A percentile compares a stretch with the other conserved stretches of the same genome.
These are phyloP conservation scores for Amanita polypyramis DNA, from an alignment of 768 basidiomycete species.

Conservation along the genomic window DNA sequence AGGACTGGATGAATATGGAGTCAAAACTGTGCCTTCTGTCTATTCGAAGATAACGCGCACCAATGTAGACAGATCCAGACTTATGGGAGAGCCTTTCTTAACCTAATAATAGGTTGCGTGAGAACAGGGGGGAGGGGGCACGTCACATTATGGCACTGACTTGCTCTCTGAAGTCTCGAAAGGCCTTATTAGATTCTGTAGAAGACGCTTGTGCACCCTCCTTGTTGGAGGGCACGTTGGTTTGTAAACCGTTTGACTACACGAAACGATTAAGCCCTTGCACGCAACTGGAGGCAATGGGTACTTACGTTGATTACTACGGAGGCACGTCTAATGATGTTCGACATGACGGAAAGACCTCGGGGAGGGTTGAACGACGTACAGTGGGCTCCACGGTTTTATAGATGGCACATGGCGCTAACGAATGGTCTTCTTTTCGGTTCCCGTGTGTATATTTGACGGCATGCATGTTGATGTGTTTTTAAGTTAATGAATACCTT, in stretches of 20 bases:
- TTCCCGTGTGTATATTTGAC: neutral
- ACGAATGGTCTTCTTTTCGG: neutral
- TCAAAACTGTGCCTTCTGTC: neutral
- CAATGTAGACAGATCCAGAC: conserved; percentile 27
- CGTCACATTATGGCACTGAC: conserved; percentile 15
- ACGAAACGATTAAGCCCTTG: neutral
- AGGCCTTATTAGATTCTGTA: conserved; percentile 14
- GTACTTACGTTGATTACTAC: neutral
- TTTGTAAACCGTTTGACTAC: neutral
- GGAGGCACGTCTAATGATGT: conserved; percentile 1
- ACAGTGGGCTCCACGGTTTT: neutral
- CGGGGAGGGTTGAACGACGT: neutral
- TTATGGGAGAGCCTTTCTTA: conserved; percentile 29
- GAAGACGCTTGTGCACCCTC: neutral
- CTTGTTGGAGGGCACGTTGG: neutral
- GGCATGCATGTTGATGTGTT: neutral
- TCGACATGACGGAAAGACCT: neutral
- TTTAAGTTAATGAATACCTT: neutral
- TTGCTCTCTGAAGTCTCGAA: conserved; percentile 34
- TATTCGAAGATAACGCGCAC: conserved; percentile 20
- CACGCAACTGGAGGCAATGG: neutral
- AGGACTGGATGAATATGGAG: conserved; percentile 27
- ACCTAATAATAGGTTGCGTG: conserved; percentile 22
- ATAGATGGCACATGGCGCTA: neutral
- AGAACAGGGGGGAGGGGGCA: neutral